phyloP scores from a whole-genome alignment of 768 basidiomycete species.

The Rhodotorula babjevae region DNA sequence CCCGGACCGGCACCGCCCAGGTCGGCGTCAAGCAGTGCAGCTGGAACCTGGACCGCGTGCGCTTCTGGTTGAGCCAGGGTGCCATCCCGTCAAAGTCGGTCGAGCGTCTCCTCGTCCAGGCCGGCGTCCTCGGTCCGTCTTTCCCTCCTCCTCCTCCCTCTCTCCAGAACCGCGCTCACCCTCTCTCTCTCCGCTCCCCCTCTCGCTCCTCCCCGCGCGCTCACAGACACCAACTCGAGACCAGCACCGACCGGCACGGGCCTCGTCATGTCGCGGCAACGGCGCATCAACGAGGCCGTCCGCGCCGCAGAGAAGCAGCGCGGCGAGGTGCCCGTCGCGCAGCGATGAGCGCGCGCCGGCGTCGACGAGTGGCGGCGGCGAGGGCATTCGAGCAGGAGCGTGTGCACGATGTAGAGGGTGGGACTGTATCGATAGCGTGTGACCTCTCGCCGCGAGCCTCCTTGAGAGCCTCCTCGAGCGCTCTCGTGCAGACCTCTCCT shows the following conservation, averaged over 20 bases:
- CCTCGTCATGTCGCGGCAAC: slow-evolving; percentile 11
- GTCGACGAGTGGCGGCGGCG: neutral
- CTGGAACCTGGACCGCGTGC: slow-evolving; percentile 87
- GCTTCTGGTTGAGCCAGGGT: slow-evolving; percentile 80
- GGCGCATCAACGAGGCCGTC: slow-evolving; percentile 20
- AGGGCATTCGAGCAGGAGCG: neutral
- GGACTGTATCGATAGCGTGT: too few species aligned
- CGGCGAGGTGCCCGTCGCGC: slow-evolving; percentile 22
- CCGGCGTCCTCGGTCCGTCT: slow-evolving; percentile 50
- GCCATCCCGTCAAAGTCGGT: slow-evolving; percentile 76
- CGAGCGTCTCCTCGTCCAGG: slow-evolving; percentile 70
- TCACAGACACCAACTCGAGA: neutral
- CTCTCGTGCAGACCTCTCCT: too few species aligned
- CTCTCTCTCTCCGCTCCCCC: neutral
- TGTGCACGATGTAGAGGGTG: too few species aligned
- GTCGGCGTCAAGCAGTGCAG: slow-evolving; percentile 61
- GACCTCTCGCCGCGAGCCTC: too few species aligned
- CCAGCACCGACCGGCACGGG: neutral
- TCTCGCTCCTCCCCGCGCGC: neutral
- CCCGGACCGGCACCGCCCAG: slow-evolving; percentile 1
- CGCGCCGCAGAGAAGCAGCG: slow-evolving; percentile 14
- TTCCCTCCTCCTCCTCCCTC: neutral
- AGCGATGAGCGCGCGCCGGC: neutral
- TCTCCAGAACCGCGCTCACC: neutral
- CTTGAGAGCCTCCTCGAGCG: too few species aligned